phyloP scores from a whole-genome alignment of 768 basidiomycete species.

The Chalciporus sphaerocephalus region DNA sequence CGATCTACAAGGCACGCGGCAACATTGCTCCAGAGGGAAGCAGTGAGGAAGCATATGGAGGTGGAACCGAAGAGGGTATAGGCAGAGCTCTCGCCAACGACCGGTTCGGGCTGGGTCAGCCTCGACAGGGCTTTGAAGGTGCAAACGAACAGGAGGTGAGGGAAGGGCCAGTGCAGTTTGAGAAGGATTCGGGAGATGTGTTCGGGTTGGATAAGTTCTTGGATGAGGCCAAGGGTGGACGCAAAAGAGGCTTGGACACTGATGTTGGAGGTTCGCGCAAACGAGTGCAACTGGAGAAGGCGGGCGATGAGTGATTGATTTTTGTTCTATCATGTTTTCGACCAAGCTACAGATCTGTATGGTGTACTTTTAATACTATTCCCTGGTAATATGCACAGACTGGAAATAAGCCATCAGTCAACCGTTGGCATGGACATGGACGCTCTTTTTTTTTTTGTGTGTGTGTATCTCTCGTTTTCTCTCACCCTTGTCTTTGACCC shows the following conservation, averaged over 20 bases:
- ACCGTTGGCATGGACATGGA: neutral
- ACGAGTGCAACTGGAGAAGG: slow-evolving; percentile 64
- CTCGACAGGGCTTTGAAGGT: slow-evolving; percentile 86
- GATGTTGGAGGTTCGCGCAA: slow-evolving; percentile 67
- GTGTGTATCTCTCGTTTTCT: too few relatives aligned
- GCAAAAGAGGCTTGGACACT: slow-evolving; percentile 82
- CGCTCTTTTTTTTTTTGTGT: neutral
- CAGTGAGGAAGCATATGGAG: slow-evolving; percentile 89
- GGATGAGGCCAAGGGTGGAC: slow-evolving; percentile 94
- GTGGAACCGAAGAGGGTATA: slow-evolving; percentile 95
- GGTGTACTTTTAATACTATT: neutral
- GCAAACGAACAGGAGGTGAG: slow-evolving; percentile 78
- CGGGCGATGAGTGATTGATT: slow-evolving; percentile 38
- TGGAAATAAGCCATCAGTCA: neutral
- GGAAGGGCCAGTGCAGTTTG: slow-evolving; percentile 96
- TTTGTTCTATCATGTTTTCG: neutral
- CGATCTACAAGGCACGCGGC: slow-evolving; percentile 97
- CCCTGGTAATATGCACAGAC: neutral
- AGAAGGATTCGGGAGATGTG: slow-evolving; percentile 96
- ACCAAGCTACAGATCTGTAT: neutral
- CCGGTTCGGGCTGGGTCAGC: slow-evolving; percentile 85
- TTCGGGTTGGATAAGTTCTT: slow-evolving; percentile 96
- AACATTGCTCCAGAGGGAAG: slow-evolving; percentile 65
- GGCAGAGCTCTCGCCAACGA: slow-evolving; percentile 87
- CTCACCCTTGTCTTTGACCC: neutral